phyloP scores from a whole-genome alignment of 225 moss, liverwort and hornwort species.

The Lunularia cruciata region DNA sequence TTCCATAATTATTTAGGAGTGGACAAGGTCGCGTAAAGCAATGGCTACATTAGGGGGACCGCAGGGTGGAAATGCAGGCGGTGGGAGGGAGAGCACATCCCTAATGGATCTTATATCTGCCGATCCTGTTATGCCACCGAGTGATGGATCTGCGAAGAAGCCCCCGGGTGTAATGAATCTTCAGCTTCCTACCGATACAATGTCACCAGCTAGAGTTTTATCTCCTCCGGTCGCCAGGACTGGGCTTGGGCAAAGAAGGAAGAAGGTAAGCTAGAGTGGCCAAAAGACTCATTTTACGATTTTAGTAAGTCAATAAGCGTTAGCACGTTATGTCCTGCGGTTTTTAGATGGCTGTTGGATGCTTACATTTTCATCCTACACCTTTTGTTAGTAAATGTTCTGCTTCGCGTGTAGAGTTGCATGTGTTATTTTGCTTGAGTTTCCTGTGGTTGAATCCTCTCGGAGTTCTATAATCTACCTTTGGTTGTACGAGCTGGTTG shows the following conservation, averaged over 20 bases:
- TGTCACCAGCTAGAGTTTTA: conserved; percentile 58
- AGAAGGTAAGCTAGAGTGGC: conserved; percentile 51
- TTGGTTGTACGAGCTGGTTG: too few relatives aligned
- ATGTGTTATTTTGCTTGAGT: too few relatives aligned
- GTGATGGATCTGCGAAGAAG: conserved; percentile 71
- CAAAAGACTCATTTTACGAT: too few relatives aligned
- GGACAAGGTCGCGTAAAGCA: background rate
- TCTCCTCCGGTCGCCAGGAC: conserved; percentile 54
- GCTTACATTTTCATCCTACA: too few relatives aligned
- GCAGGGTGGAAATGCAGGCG: conserved; percentile 40
- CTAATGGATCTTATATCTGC: conserved; percentile 96
- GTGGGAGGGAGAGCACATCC: conserved; percentile 38
- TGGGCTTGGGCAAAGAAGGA: conserved; percentile 80
- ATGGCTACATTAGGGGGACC: conserved; percentile 41
- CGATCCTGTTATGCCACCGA: conserved; percentile 66
- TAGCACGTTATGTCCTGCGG: too few relatives aligned
- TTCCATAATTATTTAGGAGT: background rate
- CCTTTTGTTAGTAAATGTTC: too few relatives aligned
- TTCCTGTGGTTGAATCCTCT: too few relatives aligned
- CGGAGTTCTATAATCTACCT: too few relatives aligned
- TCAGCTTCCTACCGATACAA: conserved; percentile 58
- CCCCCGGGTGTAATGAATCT: conserved; percentile 53
- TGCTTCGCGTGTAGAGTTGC: too few relatives aligned
- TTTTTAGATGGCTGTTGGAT: too few relatives aligned
- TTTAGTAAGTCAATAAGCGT: too few relatives aligned